Percentiles rank a stretch among this genome's conserved stretches.
These are phyloP conservation scores for Excoecaria agallocha DNA, from an alignment of 345 rosid species.

Conservation along the genomic window DNA sequence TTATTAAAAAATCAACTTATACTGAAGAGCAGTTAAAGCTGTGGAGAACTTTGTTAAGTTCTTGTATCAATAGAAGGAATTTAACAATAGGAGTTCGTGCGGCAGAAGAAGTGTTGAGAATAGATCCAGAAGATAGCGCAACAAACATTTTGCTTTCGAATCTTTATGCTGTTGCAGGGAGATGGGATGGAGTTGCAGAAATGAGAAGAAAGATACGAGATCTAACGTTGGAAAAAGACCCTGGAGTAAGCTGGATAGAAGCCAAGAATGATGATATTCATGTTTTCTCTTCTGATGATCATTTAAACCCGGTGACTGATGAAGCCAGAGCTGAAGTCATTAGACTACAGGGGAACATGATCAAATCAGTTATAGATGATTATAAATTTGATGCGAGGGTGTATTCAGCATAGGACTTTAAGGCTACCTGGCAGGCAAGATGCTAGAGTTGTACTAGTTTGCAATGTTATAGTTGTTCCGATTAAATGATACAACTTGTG, in stretches of 20 bases:
- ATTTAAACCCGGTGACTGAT: slow-evolving; percentile 35
- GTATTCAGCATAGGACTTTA: background rate
- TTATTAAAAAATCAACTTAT: slow-evolving; percentile 43
- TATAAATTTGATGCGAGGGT: slow-evolving; percentile 21
- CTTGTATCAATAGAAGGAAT: slow-evolving; percentile 53
- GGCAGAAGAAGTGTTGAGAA: slow-evolving; percentile 56
- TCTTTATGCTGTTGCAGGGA: slow-evolving; percentile 63
- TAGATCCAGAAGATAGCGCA: slow-evolving; percentile 57
- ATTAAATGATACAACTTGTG: background rate
- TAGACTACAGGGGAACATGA: slow-evolving; percentile 51
- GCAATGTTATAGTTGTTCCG: background rate
- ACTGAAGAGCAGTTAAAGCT: slow-evolving; percentile 44
- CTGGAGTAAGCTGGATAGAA: slow-evolving; percentile 87
- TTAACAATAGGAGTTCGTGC: slow-evolving; percentile 54
- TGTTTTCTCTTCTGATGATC: slow-evolving; percentile 62
- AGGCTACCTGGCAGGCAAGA: background rate
- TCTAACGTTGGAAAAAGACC: slow-evolving; percentile 52
- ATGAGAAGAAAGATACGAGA: slow-evolving; percentile 63
- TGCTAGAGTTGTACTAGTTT: background rate
- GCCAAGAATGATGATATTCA: slow-evolving; percentile 40
- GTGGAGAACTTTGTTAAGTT: slow-evolving; percentile 81
- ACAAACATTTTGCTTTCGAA: slow-evolving; percentile 64
- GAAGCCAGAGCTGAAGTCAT: slow-evolving; percentile 46
- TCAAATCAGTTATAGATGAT: slow-evolving; percentile 24
- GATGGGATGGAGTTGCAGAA: slow-evolving; percentile 64